phyloP scores from a whole-genome alignment of 257 asterid species.

The Scutellaria baicalensis region DNA sequence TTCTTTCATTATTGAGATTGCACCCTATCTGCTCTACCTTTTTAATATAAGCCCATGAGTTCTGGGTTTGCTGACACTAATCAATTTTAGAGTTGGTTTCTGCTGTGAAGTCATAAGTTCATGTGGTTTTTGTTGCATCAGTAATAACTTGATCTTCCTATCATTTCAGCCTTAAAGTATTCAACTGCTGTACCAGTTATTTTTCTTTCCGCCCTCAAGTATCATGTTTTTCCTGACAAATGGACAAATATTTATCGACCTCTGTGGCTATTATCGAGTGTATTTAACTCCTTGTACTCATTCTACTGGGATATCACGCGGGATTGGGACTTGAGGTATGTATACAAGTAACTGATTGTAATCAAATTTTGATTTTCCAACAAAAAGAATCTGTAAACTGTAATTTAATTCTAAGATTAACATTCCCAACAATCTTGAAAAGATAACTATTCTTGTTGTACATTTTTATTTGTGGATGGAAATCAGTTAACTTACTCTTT shows the following conservation, averaged over 20 bases:
- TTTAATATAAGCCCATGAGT: not conserved
- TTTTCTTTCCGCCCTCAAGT: conserved; percentile 89
- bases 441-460: not conserved
- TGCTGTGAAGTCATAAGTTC: not conserved
- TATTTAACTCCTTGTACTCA: conserved; percentile 79
- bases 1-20: not conserved
- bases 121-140: not conserved
- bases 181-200: conserved; percentile 95
- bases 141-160: conserved; percentile 24
- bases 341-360: not conserved
- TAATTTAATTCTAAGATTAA: not conserved
- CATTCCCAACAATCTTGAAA: not conserved
- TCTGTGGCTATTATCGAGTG: conserved; percentile 86
- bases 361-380: not conserved
- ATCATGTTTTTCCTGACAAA: conserved; percentile 74
- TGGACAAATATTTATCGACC: conserved; percentile 80
- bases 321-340: conserved; percentile 97
- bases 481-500: not conserved
- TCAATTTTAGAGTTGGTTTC: not conserved
- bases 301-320: conserved; percentile 94
- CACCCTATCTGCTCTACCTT: not conserved
- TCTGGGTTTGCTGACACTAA: not conserved
- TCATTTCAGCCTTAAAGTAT: conserved; percentile 82
- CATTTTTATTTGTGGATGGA: not conserved
- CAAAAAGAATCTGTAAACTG: not conserved